A percentile compares a stretch with the other conserved stretches of the same genome.
These are phyloP conservation scores for Cetraspora pellucida DNA, from an alignment of 192 early-diverging fungal species.

Conservation along the genomic window DNA sequence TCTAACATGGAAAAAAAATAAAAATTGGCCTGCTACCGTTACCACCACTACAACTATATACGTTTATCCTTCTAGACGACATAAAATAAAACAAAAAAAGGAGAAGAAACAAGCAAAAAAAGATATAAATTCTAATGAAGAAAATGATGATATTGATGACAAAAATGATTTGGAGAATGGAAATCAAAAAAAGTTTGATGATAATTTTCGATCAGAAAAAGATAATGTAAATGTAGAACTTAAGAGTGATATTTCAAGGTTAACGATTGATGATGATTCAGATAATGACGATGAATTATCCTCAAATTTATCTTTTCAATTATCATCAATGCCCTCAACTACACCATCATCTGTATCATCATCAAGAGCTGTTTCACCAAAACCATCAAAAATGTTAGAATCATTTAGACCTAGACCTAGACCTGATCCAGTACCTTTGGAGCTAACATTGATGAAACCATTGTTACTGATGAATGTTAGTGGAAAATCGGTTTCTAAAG, in stretches of 20 bases:
- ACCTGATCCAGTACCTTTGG: conserved; percentile 38
- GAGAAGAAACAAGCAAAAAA: not conserved
- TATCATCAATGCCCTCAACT: not conserved
- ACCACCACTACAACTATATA: conserved; percentile 33
- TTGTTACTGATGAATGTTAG: conserved; percentile 69
- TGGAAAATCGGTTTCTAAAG: conserved; percentile 61
- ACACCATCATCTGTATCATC: not conserved
- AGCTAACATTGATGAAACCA: conserved; percentile 66
- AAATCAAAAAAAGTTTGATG: no score
- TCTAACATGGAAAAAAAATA: conserved; percentile 46
- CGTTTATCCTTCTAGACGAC: conserved; percentile 18
- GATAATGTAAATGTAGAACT: no score
- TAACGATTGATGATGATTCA: no score
- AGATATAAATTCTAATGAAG: not conserved
- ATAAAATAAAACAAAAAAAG: conserved; percentile 21
- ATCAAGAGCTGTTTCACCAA: not conserved
- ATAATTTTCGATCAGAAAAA: no score
- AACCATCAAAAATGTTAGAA: no score
- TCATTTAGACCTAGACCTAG: no score
- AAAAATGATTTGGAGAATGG: no score
- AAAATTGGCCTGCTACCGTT: conserved; percentile 38
- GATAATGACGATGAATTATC: not conserved
- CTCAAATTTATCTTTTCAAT: not conserved
- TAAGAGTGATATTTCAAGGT: no score
- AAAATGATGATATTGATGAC: not conserved